Conservation (phyloP, 2,329 filamentous ascomycete species). For the Colletotrichum liaoningense region DNA sequence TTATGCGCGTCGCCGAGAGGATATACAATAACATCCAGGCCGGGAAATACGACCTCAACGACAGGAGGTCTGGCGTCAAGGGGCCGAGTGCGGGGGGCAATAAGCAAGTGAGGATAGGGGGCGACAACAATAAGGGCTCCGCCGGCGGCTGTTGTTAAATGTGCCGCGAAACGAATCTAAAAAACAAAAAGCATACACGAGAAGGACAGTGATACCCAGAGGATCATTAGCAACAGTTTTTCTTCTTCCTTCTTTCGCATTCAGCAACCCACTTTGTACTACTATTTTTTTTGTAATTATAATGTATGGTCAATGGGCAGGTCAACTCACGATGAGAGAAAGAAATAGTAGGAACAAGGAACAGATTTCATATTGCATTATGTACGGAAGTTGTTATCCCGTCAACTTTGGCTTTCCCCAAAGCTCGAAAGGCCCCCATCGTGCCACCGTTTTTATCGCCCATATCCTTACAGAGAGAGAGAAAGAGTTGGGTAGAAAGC, state of each 20-base stretch:
- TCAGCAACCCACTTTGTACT: conserved; percentile 21
- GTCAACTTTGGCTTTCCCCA: background rate
- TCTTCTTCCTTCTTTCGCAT: conserved; percentile 10
- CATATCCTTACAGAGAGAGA: conserved; percentile 9
- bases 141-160: conserved; percentile 61
- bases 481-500: conserved; percentile 16
- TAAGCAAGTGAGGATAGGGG: conserved; percentile 59
- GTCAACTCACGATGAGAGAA: background rate
- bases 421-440: background rate
- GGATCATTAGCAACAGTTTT: conserved; percentile 28
- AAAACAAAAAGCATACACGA: conserved; percentile 3
- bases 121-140: conserved; percentile 50
- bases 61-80: conserved; percentile 92
- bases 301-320: conserved; percentile 16
- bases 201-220: conserved; percentile 35
- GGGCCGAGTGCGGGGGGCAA: conserved; percentile 66
- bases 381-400: conserved; percentile 20
- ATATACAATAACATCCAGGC: conserved; percentile 98
- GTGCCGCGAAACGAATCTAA: background rate
- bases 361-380: conserved; percentile 33
- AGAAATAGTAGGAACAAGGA: conserved; percentile 16
- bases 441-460: conserved; percentile 14
- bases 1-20: conserved; percentile 91
- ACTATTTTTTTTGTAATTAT: conserved; percentile 27
- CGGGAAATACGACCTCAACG: conserved; percentile 93